Evolutionary conservation across 2,329 filamentous ascomycete genomes (phyloP).

Genomic region (Malbranchea cinnamomea): DNA sequence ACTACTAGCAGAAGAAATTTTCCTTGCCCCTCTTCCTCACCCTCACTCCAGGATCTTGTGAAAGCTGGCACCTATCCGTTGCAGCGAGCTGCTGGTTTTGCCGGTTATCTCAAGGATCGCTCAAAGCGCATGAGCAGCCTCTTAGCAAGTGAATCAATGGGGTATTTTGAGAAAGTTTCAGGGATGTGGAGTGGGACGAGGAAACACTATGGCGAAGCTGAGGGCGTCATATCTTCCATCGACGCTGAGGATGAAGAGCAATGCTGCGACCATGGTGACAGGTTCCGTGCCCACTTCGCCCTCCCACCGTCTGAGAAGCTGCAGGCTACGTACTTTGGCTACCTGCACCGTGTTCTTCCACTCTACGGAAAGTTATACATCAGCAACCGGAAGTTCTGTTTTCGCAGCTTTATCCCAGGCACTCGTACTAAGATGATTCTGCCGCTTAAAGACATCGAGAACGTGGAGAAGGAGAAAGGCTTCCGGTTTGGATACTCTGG

Average conservation of each 20-base stretch:
- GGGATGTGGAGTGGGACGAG: constrained; percentile 91
- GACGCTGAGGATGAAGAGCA: constrained; percentile 43
- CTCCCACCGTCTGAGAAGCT: constrained; percentile 72
- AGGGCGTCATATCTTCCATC: constrained; percentile 47
- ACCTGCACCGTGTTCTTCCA: constrained; percentile 75
- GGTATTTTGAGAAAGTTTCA: constrained; percentile 90
- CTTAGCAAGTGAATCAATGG: constrained; percentile 82
- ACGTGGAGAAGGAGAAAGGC: constrained; percentile 85
- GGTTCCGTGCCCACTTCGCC: constrained; percentile 82
- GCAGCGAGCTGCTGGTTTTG: constrained; percentile 68
- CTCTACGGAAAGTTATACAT: constrained; percentile 96
- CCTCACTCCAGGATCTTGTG: constrained; percentile 43
- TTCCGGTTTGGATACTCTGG: constrained; percentile 86
- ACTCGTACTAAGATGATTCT: constrained; percentile 86
- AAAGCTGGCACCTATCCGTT: constrained; percentile 59
- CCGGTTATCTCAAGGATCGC: constrained; percentile 64
- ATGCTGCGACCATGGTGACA: constrained; percentile 39
- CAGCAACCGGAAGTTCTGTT: constrained; percentile 76
- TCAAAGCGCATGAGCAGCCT: constrained; percentile 70
- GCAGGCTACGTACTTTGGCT: constrained; percentile 81
- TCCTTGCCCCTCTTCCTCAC: constrained; percentile 25
- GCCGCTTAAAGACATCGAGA: constrained; percentile 81
- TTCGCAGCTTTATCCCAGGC: constrained; percentile 76
- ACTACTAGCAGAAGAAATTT: constrained; percentile 11
- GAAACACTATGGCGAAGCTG: constrained; percentile 70